phyloP scores from a whole-genome alignment of 148 eudicot species.

The Bassia scoparia region DNA sequence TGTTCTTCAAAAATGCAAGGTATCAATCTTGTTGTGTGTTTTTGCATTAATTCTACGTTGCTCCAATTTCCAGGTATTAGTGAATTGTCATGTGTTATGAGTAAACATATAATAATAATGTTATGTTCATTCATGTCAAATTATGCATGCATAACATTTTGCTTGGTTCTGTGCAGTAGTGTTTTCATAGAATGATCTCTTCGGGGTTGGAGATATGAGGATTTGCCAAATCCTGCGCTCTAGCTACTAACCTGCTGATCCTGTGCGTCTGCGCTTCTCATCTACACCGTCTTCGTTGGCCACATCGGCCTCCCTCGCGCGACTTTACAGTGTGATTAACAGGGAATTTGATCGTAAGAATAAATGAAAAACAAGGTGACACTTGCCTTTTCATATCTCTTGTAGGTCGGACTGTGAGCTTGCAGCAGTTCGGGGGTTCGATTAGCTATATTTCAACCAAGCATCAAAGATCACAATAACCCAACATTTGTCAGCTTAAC shows the following conservation, averaged over 20 bases:
- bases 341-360: too few species aligned
- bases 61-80: too few species aligned
- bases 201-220: conserved; percentile 68
- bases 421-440: conserved; percentile 88
- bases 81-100: not conserved
- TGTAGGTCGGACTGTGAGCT: conserved; percentile 75
- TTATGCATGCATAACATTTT: not conserved
- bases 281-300: conserved; percentile 84
- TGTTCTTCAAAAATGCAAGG: conserved; percentile 78
- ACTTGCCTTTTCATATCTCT: not conserved
- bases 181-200: conserved; percentile 68
- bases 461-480: conserved; percentile 78
- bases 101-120: not conserved
- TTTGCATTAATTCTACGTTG: not conserved
- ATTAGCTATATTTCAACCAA: conserved; percentile 95
- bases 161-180: conserved; percentile 31
- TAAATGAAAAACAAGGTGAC: too few species aligned
- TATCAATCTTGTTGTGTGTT: conserved; percentile 9
- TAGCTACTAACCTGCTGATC: conserved; percentile 95
- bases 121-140: too few species aligned
- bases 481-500: conserved; percentile 90
- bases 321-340: too few species aligned
- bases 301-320: conserved; percentile 62
- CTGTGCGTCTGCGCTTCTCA: conserved; percentile 84
- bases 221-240: conserved; percentile 84